Evolutionary conservation across 352 stramenopile species (phyloP).

Genomic region (Saprolegnia diclina): DNA sequence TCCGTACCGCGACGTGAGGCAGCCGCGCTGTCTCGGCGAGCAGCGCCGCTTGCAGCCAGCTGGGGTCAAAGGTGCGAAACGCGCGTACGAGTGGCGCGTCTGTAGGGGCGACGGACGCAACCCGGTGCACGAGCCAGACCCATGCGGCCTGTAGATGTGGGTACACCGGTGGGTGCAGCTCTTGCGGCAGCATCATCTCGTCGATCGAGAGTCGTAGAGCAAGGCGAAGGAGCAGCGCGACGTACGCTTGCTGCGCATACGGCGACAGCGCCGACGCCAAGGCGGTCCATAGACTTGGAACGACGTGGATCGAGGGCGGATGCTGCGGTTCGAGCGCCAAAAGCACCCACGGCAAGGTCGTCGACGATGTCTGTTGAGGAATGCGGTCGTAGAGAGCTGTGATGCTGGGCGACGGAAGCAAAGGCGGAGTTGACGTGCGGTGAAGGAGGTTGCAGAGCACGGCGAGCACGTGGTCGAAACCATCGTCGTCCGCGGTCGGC

Average conservation of each 20-base stretch:
- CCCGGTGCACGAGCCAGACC: neutral
- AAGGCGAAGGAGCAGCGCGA: neutral
- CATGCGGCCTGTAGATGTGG: neutral
- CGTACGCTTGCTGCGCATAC: neutral
- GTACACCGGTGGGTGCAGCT: neutral
- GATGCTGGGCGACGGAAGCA: neutral
- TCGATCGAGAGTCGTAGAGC: too few relatives aligned
- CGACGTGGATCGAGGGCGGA: neutral
- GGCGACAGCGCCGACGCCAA: neutral
- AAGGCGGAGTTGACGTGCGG: neutral
- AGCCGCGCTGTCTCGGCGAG: neutral
- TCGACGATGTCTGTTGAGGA: neutral
- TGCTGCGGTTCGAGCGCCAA: neutral
- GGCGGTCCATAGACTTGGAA: neutral
- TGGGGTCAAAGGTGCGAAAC: neutral
- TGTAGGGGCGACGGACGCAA: too few relatives aligned
- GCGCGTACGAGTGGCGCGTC: too few relatives aligned
- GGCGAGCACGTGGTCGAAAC: neutral
- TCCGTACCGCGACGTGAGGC: neutral
- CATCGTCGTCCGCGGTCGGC: neutral
- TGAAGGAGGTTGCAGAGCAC: neutral
- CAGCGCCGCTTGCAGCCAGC: neutral
- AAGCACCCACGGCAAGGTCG: conserved; percentile 1
- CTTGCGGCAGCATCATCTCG: neutral
- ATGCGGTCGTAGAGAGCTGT: neutral